Evolutionary conservation across 2,329 filamentous ascomycete genomes (phyloP).

Genomic region (Epichloe bromicola): DNA sequence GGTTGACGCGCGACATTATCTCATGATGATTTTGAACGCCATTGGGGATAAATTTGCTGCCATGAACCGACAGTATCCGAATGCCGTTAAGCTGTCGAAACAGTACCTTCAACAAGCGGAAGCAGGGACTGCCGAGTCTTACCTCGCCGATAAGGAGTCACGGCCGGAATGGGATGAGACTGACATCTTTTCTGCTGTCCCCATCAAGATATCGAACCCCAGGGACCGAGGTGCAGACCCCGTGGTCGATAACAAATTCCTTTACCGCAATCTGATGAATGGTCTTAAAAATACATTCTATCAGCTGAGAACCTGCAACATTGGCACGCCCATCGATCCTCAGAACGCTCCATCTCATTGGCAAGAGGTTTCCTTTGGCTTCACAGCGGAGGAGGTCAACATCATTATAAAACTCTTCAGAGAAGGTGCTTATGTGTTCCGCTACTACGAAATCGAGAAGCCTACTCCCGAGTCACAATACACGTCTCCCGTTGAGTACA

Average conservation of each 20-base stretch:
- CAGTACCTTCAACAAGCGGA: constrained; percentile 59
- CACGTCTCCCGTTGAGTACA: constrained; percentile 75
- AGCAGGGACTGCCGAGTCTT: constrained; percentile 53
- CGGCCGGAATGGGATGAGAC: constrained; percentile 95
- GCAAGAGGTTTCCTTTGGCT: constrained; percentile 91
- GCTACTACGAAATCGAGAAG: constrained; percentile 90
- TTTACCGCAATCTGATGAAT: constrained; percentile 94
- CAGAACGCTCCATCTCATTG: constrained; percentile 76
- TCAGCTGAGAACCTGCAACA: constrained; percentile 83
- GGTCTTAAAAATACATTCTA: constrained; percentile 95
- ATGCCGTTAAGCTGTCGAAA: constrained; percentile 85
- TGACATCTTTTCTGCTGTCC: constrained; percentile 91
- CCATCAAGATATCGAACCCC: constrained; percentile 88
- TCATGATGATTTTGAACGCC: constrained; percentile 94
- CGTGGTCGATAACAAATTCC: constrained; percentile 90
- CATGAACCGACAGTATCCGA: constrained; percentile 94
- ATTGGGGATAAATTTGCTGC: constrained; percentile 96
- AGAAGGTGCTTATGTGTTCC: constrained; percentile 89
- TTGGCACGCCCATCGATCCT: constrained; percentile 56
- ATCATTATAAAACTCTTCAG: constrained; percentile 96
- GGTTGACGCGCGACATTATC: constrained; percentile 82
- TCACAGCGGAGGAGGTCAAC: constrained; percentile 91
- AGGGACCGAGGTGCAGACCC: constrained; percentile 81
- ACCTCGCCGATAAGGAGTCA: constrained; percentile 67
- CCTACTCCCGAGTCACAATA: constrained; percentile 58